Base-by-base conservation (phyloP, 2,329 filamentous ascomycete species). In the Botrytis medusae region DNA sequence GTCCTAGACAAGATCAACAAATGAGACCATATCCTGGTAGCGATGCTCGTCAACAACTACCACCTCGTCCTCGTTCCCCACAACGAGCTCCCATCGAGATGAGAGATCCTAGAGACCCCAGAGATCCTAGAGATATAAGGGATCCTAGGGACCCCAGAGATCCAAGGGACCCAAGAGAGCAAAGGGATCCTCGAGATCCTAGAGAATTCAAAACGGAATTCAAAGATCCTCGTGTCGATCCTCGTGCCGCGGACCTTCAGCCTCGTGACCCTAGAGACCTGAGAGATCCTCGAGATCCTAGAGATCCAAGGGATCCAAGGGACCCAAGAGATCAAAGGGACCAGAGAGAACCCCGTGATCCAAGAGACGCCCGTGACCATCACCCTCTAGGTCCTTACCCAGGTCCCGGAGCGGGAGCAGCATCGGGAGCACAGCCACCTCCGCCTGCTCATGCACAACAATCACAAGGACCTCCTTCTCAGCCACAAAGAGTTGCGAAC, bases 1-100 rank as follows among this genome's bases (percentile, higher is more conserved):
- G 93, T 80, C 93, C 93, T 68, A 89, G 92, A 74, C 89, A 91
- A 81, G 92, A 96, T 77, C 87, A 88, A 73, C 89, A 90, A 75
- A 90, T 89, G 83, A 86, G 88, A 75, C 86, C 84, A 29, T 96
- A 94, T 78, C 89, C 89, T 71, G 92, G 94, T 74, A 86, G 87
- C 65, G 86, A 86, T 74, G 87, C 84, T 62, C 85, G 87, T 46
- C 86, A 71, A n/a, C 22, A 87, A 48, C 83, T 86, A 61, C 89
- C 86, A 69, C 89, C 85, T 34, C 86, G 88, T 54, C 85, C 87
- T 73, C 85, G 88, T 63, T 88, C 88, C 16, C 88, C 87, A 64
- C 86, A 87, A 44, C 65, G 71, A 40, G 69, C 57, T 37, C 51
- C 54, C 5, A 46, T 60, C 10, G 68, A 70, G 10, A 37, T 70